Conservation (phyloP, 768 basidiomycete species). For the Rhizopogon rudus region DNA sequence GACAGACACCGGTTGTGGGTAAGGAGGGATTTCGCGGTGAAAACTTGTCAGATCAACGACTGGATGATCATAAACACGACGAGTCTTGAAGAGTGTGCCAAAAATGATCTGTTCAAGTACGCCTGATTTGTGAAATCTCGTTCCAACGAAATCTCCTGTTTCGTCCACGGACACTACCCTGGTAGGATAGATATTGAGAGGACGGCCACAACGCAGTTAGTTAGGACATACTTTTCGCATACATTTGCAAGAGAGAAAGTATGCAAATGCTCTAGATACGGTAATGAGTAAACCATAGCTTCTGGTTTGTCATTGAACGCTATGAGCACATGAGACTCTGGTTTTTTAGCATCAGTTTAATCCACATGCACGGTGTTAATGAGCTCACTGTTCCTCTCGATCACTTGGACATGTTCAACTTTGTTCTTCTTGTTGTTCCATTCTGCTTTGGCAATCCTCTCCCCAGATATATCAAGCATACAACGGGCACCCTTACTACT, state of each 20-base stretch:
- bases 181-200: not conserved
- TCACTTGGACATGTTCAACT: conserved; percentile 46
- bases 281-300: conserved; percentile 56
- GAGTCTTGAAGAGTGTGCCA: conserved; percentile 55
- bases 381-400: conserved; percentile 56
- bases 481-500: conserved; percentile 56
- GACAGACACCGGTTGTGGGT: conserved; percentile 58
- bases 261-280: conserved; percentile 53
- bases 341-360: not conserved
- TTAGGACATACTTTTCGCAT: conserved; percentile 2
- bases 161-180: conserved; percentile 40
- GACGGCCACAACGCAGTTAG: not conserved
- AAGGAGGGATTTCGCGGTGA: conserved; percentile 40
- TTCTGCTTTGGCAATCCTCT: conserved; percentile 61
- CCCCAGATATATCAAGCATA: conserved; percentile 56
- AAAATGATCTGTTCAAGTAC: conserved; percentile 37
- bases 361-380: not conserved
- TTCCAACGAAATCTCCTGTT: conserved; percentile 50
- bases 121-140: conserved; percentile 28
- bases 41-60: conserved; percentile 45
- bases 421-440: conserved; percentile 51
- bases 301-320: conserved; percentile 48
- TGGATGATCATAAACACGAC: conserved; percentile 46
- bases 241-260: conserved; percentile 31
- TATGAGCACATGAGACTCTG: conserved; percentile 50